A percentile compares a stretch with the other conserved stretches of the same genome.
phyloP scores from a whole-genome alignment of 208 protist species.

The Vickermania ingenoplastis region DNA sequence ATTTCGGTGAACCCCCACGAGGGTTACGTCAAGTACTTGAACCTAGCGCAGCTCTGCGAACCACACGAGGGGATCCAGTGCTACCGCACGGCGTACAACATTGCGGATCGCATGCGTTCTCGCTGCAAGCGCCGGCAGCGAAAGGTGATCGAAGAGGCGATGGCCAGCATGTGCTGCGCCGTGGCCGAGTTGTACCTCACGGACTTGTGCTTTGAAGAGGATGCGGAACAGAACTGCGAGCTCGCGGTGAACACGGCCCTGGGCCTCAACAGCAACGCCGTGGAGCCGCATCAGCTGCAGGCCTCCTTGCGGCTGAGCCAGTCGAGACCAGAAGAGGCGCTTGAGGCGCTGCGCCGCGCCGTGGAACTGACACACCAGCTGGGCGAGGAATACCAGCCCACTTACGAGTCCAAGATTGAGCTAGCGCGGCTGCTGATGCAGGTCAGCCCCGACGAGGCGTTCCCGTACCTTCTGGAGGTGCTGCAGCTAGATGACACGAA shows the following conservation, averaged over 20 bases:
- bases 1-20: constrained; percentile 74
- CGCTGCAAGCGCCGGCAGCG: constrained; percentile 45
- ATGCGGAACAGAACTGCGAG: constrained; percentile 82
- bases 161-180: constrained; percentile 81
- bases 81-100: constrained; percentile 71
- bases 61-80: constrained; percentile 63
- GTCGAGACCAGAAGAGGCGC: constrained; percentile 50
- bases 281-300: constrained; percentile 80
- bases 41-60: constrained; percentile 80
- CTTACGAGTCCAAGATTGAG: constrained; percentile 88
- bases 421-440: constrained; percentile 86
- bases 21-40: constrained; percentile 87
- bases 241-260: constrained; percentile 40
- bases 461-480: constrained; percentile 68
- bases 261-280: constrained; percentile 26
- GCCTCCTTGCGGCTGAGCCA: constrained; percentile 80
- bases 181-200: constrained; percentile 86
- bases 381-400: constrained; percentile 80
- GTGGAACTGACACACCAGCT: constrained; percentile 75
- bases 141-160: constrained; percentile 50
- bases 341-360: constrained; percentile 45
- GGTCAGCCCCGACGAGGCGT: constrained; percentile 63
- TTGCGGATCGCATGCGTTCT: constrained; percentile 43
- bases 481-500: constrained; percentile 88
- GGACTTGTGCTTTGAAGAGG: constrained; percentile 76